A percentile compares a stretch with the other conserved stretches of the same genome.
Conservation (phyloP, 164 flowering plant species). For the Brasenia schreberi region DNA sequence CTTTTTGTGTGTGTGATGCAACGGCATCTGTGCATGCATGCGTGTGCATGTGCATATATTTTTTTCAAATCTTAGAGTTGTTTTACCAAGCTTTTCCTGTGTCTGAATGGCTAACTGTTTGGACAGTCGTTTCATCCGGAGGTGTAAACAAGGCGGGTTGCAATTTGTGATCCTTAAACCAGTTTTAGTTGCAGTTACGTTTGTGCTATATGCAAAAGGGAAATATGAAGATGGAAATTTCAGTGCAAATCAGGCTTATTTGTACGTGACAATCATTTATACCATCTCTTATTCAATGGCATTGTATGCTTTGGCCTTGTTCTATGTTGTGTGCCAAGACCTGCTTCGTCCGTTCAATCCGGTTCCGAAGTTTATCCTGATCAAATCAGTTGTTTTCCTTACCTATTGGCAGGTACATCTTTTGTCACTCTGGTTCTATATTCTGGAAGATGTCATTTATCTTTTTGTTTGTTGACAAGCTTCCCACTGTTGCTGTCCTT, state of each 20-base stretch:
- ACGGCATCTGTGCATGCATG: too few relatives aligned
- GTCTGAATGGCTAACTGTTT: constrained; percentile 3
- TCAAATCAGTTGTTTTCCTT: constrained; percentile 89
- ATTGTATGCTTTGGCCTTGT: constrained; percentile 81
- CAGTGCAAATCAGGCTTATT: constrained; percentile 68
- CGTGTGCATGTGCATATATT: too few relatives aligned
- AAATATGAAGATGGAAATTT: constrained; percentile 93
- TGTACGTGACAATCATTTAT: constrained; percentile 86
- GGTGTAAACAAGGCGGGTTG: constrained; percentile 96
- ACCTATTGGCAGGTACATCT: constrained; percentile 93
- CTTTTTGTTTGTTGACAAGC: too few relatives aligned
- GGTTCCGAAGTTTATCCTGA: constrained; percentile 87
- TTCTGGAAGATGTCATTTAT: neutral
- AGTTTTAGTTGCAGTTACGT: constrained; percentile 64
- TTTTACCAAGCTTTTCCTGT: neutral
- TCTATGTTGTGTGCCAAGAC: constrained; percentile 91
- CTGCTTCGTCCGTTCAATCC: constrained; percentile 96
- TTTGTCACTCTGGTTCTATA: neutral
- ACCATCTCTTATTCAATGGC: constrained; percentile 85
- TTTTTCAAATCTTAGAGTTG: neutral
- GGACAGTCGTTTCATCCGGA: constrained; percentile 85
- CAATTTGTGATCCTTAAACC: constrained; percentile 98
- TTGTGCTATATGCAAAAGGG: constrained; percentile 82
- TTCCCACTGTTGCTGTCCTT: neutral
- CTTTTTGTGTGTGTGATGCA: neutral